Base-by-base conservation (phyloP, 352 stramenopile genomes). In the Pythium oligandrum region DNA sequence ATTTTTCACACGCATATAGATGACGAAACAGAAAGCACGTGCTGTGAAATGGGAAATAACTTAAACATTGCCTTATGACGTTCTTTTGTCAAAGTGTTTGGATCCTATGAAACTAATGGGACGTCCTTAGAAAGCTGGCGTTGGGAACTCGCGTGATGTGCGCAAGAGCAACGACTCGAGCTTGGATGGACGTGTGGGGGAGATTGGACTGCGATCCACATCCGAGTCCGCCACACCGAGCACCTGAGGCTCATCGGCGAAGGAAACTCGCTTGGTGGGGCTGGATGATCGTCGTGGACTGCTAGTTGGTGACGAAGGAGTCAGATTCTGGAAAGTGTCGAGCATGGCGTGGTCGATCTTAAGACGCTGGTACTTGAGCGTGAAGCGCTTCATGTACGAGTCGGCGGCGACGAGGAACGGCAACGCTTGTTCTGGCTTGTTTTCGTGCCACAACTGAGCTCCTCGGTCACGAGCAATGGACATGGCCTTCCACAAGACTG, bases 361-460 rank as follows among this genome's bases (percentile, higher is more conserved):
- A 26, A 93, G 67, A 33, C 80, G 78, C 63, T 93, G 80, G 57
- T 88, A 89, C 68, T 93, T 91, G 65, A 91, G 71, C 53, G 82
- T 89, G 63, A 93, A 93, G 53, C 83, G 83, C 63, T 90, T 90
- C 83, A 93, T 91, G 77, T 93, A 93, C 43, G 82, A 90, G 51
- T 93, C 83, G 10, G 83, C 82, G 4, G 80, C 78, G 6, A 91
- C 70, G 26, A 93, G 66, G 61, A 93, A 88, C 0, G 80, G 74
- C 31, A 93, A 62, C 17, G 83, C 83, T 60, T 91, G 78, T 50
- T 93, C 83, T 9, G 72, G 79, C 58, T 90, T 90, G 74, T 90
- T 90, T 42, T 91, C 83, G 63, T 93, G 83, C 83, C 83, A 93
- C 6, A 93, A 65, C 57, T 91, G 80, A 3, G 83, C 83, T 36